These are phyloP conservation scores for Citrus trifoliata DNA, from an alignment of 345 rosid species.

Conservation along the genomic window DNA sequence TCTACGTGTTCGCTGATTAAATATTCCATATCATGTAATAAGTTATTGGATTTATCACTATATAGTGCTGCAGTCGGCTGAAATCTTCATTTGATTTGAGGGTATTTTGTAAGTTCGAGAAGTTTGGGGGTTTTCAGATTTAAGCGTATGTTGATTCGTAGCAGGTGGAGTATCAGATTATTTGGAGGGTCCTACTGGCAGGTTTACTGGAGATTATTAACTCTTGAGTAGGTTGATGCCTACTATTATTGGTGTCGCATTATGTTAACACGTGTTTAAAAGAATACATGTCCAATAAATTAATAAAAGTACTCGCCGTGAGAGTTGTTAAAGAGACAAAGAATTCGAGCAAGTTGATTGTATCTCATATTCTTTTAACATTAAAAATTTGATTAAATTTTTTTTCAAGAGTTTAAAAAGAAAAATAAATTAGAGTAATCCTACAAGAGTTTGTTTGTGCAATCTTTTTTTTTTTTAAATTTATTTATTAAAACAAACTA, in stretches of 20 bases:
- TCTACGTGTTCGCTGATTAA: slow-evolving; percentile 8
- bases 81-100: neutral
- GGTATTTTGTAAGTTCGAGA: neutral
- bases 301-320: no score
- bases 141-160: neutral
- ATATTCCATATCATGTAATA: neutral
- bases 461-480: no score
- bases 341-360: neutral
- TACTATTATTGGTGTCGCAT: neutral
- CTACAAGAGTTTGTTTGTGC: no score
- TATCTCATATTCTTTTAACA: neutral
- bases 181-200: neutral
- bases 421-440: no score
- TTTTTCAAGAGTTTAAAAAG: no score
- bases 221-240: no score
- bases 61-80: neutral
- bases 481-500: no score
- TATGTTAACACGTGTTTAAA: neutral
- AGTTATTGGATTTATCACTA: neutral
- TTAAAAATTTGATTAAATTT: no score
- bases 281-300: no score
- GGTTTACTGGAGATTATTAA: neutral
- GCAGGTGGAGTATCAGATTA: neutral
- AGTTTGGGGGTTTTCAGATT: neutral
- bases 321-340: no score